Evolutionary conservation across 306 rosid genomes (phyloP).

Genomic region (Chamaecrista fasciculata): DNA sequence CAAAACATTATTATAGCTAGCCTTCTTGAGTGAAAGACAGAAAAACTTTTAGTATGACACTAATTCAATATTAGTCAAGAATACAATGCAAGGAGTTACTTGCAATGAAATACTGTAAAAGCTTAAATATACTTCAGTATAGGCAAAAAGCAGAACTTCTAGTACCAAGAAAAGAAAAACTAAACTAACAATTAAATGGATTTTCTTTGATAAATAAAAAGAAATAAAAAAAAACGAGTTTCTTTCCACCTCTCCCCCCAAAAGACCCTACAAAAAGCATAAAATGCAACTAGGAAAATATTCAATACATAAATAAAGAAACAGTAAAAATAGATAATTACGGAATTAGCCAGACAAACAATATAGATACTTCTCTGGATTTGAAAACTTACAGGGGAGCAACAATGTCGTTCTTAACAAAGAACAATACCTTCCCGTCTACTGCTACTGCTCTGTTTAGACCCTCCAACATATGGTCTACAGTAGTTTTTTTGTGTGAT

Average conservation of each 20-base stretch:
- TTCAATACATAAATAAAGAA: neutral
- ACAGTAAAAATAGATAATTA: neutral
- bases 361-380: conserved; percentile 19
- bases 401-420: conserved; percentile 61
- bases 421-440: conserved; percentile 76
- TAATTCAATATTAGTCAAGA: neutral
- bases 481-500: conserved; percentile 54
- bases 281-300: neutral
- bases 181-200: neutral
- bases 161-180: neutral
- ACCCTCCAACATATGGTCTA: conserved; percentile 69
- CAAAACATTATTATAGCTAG: neutral
- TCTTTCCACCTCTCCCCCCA: no score
- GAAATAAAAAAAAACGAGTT: no score
- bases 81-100: neutral
- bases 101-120: neutral
- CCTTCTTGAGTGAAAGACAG: neutral
- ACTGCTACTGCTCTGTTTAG: conserved; percentile 72
- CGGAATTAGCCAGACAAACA: neutral
- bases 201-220: no score
- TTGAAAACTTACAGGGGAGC: conserved; percentile 76
- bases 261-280: neutral
- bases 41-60: neutral
- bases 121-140: neutral
- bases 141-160: neutral